phyloP scores from a whole-genome alignment of 768 basidiomycete genomes.

The Kwoniella dejecticola region DNA sequence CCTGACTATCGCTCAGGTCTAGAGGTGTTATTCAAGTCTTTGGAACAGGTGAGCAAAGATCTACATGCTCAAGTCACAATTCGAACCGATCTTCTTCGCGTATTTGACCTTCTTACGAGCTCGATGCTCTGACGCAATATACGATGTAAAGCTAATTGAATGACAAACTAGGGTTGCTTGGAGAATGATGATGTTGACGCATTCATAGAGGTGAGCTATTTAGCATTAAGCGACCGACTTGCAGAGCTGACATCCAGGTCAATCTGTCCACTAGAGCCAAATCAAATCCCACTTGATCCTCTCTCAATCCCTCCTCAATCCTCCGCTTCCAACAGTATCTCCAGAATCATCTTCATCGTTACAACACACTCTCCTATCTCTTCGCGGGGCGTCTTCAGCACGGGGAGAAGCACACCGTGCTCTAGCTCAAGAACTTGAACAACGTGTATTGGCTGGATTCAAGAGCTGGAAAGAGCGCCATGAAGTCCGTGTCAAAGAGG shows the following conservation, averaged over 20 bases:
- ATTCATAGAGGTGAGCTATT: slow-evolving; percentile 71
- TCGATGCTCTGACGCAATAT: not conserved
- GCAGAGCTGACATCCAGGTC: not conserved
- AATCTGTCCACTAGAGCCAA: slow-evolving; percentile 54
- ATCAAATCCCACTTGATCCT: slow-evolving; percentile 69
- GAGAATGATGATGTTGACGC: slow-evolving; percentile 82
- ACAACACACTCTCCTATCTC: slow-evolving; percentile 41
- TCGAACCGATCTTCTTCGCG: too few relatives aligned
- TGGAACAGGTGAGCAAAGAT: slow-evolving; percentile 68
- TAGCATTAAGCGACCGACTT: not conserved
- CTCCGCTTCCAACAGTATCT: slow-evolving; percentile 60
- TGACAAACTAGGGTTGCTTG: slow-evolving; percentile 65
- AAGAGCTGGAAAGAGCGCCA: slow-evolving; percentile 74
- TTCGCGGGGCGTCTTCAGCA: slow-evolving; percentile 41
- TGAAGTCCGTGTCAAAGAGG: slow-evolving; percentile 68
- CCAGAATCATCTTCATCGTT: slow-evolving; percentile 28
- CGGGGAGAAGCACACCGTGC: slow-evolving; percentile 76
- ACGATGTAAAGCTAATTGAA: not conserved
- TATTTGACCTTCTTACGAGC: too few relatives aligned
- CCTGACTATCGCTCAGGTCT: slow-evolving; percentile 84
- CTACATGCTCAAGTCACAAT: too few relatives aligned
- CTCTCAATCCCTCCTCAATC: slow-evolving; percentile 61
- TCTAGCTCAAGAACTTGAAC: slow-evolving; percentile 73
- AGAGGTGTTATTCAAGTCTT: slow-evolving; percentile 71
- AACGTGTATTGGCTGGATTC: slow-evolving; percentile 78